phyloP scores from a whole-genome alignment of 169 alveolate species.

The Plasmodium vivax region DNA sequence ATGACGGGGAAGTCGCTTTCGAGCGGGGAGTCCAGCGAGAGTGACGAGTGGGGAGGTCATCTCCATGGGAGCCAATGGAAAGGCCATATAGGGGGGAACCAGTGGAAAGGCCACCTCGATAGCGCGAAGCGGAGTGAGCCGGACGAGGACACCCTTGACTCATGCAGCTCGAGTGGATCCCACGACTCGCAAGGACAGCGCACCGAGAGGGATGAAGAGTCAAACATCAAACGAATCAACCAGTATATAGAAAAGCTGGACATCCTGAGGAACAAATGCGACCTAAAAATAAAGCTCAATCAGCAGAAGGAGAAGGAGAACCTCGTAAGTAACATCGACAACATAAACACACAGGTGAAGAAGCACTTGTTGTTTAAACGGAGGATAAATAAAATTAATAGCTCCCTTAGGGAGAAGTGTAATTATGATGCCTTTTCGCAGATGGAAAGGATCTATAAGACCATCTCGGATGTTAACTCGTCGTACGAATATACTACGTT shows the following conservation, averaged over 20 bases:
- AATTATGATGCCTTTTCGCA: slow-evolving; percentile 56
- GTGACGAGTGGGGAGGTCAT: not conserved
- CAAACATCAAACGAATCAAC: slow-evolving; percentile 8
- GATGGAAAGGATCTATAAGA: slow-evolving; percentile 46
- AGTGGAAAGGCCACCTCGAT: no score
- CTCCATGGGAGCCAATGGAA: not conserved
- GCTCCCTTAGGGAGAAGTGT: slow-evolving; percentile 49
- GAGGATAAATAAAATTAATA: slow-evolving; percentile 28
- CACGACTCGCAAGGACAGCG: not conserved
- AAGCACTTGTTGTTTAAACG: slow-evolving; percentile 46
- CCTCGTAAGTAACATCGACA: slow-evolving; percentile 39
- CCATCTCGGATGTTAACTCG: slow-evolving; percentile 41
- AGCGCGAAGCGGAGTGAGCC: not conserved
- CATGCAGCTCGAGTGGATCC: not conserved
- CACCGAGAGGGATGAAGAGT: not conserved
- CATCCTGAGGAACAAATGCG: slow-evolving; percentile 19
- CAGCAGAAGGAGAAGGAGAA: slow-evolving; percentile 59
- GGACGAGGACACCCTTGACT: not conserved
- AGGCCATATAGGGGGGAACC: no score
- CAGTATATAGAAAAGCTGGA: slow-evolving; percentile 59
- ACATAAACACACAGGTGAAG: slow-evolving; percentile 48
- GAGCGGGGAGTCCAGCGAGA: not conserved
- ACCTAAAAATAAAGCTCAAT: slow-evolving; percentile 47
- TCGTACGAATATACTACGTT: slow-evolving; percentile 42
- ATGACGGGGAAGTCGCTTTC: not conserved